Evolutionary conservation across 2,329 filamentous ascomycete species (phyloP).

Genomic region (Thyridium curvatum): DNA sequence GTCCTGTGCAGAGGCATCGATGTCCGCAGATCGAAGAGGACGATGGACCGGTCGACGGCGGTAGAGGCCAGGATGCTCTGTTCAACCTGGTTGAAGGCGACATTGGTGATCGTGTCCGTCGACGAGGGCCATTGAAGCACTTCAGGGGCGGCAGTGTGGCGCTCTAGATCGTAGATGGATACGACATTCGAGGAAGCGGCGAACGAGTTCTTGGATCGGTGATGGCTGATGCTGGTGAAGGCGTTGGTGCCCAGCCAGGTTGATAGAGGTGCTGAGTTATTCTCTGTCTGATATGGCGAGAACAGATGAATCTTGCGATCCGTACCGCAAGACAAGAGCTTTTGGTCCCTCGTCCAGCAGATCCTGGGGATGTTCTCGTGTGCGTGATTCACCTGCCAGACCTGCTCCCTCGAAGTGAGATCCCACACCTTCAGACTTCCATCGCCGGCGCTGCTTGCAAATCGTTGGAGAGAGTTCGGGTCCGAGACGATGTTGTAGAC

Average conservation of each 20-base stretch:
- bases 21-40: slow-evolving; percentile 89
- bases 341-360: slow-evolving; percentile 80
- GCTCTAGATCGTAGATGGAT: slow-evolving; percentile 81
- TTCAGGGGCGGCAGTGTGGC: slow-evolving; percentile 74
- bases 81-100: slow-evolving; percentile 91
- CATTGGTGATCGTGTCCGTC: slow-evolving; percentile 81
- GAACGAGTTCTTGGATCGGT: slow-evolving; percentile 72
- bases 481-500: slow-evolving; percentile 79
- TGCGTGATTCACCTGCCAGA: slow-evolving; percentile 62
- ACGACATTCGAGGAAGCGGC: slow-evolving; percentile 68
- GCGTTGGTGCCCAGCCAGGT: slow-evolving; percentile 76
- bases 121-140: slow-evolving; percentile 81
- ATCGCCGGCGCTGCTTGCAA: slow-evolving; percentile 83
- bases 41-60: slow-evolving; percentile 77
- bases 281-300: slow-evolving; percentile 68
- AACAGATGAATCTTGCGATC: slow-evolving; percentile 82
- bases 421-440: slow-evolving; percentile 73
- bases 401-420: slow-evolving; percentile 63
- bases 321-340: slow-evolving; percentile 77
- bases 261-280: slow-evolving; percentile 61
- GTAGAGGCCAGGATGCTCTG: slow-evolving; percentile 84
- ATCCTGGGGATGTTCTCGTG: slow-evolving; percentile 92
- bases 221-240: slow-evolving; percentile 78
- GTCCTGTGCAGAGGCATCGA: slow-evolving; percentile 76
- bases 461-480: slow-evolving; percentile 63